Percentiles rank a stretch among this genome's conserved stretches.
Conservation (phyloP, 345 rosid genomes). For the Ceriops tagal region DNA sequence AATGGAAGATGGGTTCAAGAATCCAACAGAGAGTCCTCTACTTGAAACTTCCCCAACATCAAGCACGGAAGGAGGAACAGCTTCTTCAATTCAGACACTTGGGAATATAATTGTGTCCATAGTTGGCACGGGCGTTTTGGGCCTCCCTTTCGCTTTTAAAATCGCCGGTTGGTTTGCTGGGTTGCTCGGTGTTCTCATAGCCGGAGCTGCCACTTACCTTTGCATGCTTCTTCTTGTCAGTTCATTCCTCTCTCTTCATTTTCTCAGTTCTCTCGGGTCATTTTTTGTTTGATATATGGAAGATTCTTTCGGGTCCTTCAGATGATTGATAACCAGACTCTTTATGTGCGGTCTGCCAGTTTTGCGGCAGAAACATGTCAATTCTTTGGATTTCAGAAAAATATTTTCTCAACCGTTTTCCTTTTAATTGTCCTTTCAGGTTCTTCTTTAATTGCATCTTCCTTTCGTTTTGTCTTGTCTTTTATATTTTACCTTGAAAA, state of each 20-base stretch:
- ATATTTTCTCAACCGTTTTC: background rate
- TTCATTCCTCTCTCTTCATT: conserved; percentile 3
- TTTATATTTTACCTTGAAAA: background rate
- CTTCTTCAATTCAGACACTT: conserved; percentile 65
- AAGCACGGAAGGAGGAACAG: conserved; percentile 32
- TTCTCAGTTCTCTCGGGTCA: background rate
- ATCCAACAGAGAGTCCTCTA: conserved; percentile 3
- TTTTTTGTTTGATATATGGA: too few relatives aligned
- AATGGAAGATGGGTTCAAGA: conserved; percentile 10
- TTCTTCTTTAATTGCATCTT: background rate
- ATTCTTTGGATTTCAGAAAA: background rate
- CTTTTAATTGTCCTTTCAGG: background rate
- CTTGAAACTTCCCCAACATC: conserved; percentile 2
- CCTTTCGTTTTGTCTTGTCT: background rate
- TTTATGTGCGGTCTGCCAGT: background rate
- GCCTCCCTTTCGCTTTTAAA: conserved; percentile 84
- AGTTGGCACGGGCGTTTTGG: conserved; percentile 89
- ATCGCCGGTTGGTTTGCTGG: conserved; percentile 91
- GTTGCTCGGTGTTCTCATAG: conserved; percentile 53
- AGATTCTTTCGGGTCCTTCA: background rate
- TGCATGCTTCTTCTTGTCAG: conserved; percentile 97
- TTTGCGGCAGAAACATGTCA: background rate
- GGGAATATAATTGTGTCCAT: conserved; percentile 89
- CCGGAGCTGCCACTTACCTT: conserved; percentile 64
- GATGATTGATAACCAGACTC: background rate